Evolutionary conservation across 140 eudicot species (phyloP), one percentile per base, ranked within the genome.

Genomic region (Ambrosia hybrid): DNA sequence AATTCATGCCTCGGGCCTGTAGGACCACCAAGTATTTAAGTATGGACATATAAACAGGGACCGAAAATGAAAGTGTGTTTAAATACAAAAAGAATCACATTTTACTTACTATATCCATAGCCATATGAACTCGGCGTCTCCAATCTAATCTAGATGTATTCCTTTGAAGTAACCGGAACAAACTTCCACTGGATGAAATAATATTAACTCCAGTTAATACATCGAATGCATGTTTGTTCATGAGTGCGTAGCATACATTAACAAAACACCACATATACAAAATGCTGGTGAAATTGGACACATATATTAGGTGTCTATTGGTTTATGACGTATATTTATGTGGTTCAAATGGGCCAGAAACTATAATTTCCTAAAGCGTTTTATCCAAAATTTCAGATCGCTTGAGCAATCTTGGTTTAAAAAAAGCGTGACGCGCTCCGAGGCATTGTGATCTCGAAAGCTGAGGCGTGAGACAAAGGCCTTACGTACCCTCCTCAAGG

Each of bases 41-140:
- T n/a, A 38, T 37, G 46, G 46, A 17, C n/a, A 68, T 48, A 48
- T 10, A 57, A 34, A 58, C 4, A 21, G 64, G 75, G 57, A 67
- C 69, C 16, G 69, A 33, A 57, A 57, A 67, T 9, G 53, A 51
- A 57, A 61, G 30, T 13, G 49, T 41, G 9, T 41, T 74, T 17
- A 4, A 65, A 9, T 21, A 56, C 33, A 65, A 39, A 59, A 1
- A 56, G 52, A 57, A 9, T 1, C 11, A 37, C 56, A 65, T 33
- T 51, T 49, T 41, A 76, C 99, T 84, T 82, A 94, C 99, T 15
- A 94, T 82, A 65, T 94, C 99, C 76, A 94, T 80, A 51, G 99
- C 99, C 95, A 94, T 94, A 80, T 88, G 91, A 74, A 91, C 76
- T 48, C 94, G 97, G 8, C 96, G 91, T 73, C 95, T 88, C 96